phyloP scores from a whole-genome alignment of 768 basidiomycete species.

The Serendipita sp. region DNA sequence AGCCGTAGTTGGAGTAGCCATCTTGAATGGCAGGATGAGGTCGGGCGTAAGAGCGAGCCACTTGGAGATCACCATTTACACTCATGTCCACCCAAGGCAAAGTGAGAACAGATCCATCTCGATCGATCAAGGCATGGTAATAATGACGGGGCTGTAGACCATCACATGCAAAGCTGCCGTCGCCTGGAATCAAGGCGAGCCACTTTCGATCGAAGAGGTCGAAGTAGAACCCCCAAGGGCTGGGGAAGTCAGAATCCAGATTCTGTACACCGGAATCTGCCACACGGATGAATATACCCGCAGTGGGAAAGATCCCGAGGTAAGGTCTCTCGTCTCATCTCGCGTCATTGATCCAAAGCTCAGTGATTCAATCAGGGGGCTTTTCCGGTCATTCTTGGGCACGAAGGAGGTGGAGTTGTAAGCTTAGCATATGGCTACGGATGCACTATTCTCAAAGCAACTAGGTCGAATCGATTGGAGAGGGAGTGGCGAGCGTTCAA shows the following conservation, averaged over 20 bases:
- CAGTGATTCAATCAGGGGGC: slow-evolving; percentile 36
- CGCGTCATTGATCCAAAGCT: slow-evolving; percentile 5
- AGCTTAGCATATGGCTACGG: slow-evolving; percentile 18
- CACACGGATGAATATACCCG: slow-evolving; percentile 97
- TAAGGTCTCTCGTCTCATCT: slow-evolving; percentile 18
- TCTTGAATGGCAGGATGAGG: background rate
- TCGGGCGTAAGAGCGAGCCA: background rate
- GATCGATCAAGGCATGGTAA: background rate
- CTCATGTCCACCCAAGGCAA: slow-evolving; percentile 69
- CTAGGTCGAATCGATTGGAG: slow-evolving; percentile 93
- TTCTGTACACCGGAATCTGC: slow-evolving; percentile 91
- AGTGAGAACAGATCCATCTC: slow-evolving; percentile 11
- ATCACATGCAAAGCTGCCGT: slow-evolving; percentile 86
- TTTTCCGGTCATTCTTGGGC: slow-evolving; percentile 87
- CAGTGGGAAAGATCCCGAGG: slow-evolving; percentile 92
- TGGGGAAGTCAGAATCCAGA: slow-evolving; percentile 85
- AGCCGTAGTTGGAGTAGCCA: slow-evolving; percentile 1
- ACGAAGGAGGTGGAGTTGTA: slow-evolving; percentile 85
- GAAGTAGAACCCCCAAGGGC: slow-evolving; percentile 84
- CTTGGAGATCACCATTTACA: slow-evolving; percentile 7
- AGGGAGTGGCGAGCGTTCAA: slow-evolving; percentile 72
- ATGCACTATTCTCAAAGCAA: background rate
- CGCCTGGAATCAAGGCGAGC: slow-evolving; percentile 86
- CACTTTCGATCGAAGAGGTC: slow-evolving; percentile 76
- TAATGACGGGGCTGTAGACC: slow-evolving; percentile 16